Percentiles rank a stretch among this genome's conserved stretches.
These are phyloP conservation scores for Dothistroma pini DNA, from an alignment of 2,329 filamentous ascomycete genomes.

Conservation along the genomic window DNA sequence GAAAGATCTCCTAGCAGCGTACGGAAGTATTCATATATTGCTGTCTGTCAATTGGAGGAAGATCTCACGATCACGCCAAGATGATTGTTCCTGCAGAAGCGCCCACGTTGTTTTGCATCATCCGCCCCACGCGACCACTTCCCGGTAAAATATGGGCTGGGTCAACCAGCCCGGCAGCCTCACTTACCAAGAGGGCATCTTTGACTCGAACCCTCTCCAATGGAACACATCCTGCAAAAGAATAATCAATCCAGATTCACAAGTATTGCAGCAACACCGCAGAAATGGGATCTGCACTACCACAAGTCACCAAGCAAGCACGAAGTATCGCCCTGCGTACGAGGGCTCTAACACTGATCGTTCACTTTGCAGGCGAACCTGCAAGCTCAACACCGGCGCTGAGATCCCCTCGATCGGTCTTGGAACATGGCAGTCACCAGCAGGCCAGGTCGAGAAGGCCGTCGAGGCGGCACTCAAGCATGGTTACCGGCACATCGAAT, in stretches of 20 bases:
- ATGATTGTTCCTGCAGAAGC: neutral
- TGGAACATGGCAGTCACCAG: conserved; percentile 74
- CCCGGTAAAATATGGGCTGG: neutral
- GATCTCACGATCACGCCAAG: neutral
- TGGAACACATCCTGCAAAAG: neutral
- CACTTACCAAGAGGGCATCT: neutral
- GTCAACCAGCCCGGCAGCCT: neutral
- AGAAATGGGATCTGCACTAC: conserved; percentile 30
- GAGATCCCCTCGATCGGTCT: conserved; percentile 75
- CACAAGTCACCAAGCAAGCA: conserved; percentile 39
- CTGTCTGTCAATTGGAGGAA: conserved; percentile 1
- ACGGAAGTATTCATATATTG: neutral
- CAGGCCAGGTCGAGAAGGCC: conserved; percentile 65
- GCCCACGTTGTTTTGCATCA: neutral
- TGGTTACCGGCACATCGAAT: conserved; percentile 63
- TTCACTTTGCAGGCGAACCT: conserved; percentile 11
- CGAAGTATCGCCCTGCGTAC: neutral
- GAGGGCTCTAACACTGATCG: neutral
- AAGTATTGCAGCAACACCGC: conserved; percentile 2
- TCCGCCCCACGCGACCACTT: neutral
- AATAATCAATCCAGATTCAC: neutral
- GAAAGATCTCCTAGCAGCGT: neutral
- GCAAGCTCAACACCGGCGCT: conserved; percentile 61
- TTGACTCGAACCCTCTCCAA: neutral
- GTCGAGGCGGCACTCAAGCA: conserved; percentile 62